Evolutionary conservation across 176 grass and related monocot genomes (phyloP), one percentile per base, ranked within the genome.

Genomic region (Avena sativa): DNA sequence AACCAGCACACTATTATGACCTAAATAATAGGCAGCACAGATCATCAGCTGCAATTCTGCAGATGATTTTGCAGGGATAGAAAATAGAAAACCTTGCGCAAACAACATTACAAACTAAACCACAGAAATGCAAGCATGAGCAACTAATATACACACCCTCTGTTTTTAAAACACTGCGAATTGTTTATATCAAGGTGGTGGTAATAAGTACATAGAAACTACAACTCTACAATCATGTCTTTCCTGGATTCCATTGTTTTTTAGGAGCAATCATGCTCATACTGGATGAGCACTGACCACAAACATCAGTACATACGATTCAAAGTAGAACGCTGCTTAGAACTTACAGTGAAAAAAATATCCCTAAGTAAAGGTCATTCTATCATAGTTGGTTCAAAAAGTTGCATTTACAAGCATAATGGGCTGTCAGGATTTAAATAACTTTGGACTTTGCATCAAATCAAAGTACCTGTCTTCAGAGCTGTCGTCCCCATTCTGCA

Each of bases 401-500:
- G 10, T 82, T 68, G 12, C 74, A 53, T 75, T 40, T 2, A 47
- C 7, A 52, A 70, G 10, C 61, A 84, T 76, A 62, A 69, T 66
- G 40, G 43, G 15, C 5, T 50, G 8, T 20, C 44, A 55, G 26
- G 66, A 49, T 73, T 74, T 84, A 60, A 52, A 2, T 65, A 32
- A 32, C 30, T 32, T 32, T 32, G 48, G 82, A 16, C 7, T 25
- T 9, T 1, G 17, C 59, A 44, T 77, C 82, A 78, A 63, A 76
- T 34, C 36, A 82, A 15, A 38, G 77, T 78, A 98, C 93, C 86
- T 86, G 64, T 88, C 78, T 89, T 90, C 75, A 62, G 82, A 84
- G 16, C 49, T 40, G 2, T 82, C 81, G 51, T 81, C 53, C 78
- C 76, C 77, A 88, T 79, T 80, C 12, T 85, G 67, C 77, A 73